Base-by-base conservation (phyloP, 2,329 filamentous ascomycete species). In the Venturia aucupariae region DNA sequence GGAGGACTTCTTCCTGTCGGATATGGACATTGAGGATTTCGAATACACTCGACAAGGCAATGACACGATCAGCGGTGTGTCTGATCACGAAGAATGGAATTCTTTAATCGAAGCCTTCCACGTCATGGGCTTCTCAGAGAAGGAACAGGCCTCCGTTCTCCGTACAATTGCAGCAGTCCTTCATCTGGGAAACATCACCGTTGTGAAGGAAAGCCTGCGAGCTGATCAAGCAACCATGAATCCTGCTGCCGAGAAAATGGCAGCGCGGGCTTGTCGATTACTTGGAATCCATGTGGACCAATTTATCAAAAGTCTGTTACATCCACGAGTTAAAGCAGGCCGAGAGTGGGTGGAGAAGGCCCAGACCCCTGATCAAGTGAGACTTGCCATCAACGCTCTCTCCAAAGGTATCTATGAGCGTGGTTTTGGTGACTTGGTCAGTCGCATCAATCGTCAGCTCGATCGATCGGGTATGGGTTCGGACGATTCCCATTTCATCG, bases 281-380 rank as follows among this genome's bases (percentile, higher is more conserved):
- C 83, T 97, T 5, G 93, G 92, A 0, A 92, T 99, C 22, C 84
- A 90, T 2, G 72, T 89, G 0, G 92, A 97, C 46, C 85, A 89
- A 1, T 99, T 99, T 68, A 81, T 96, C 13, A 90, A 92, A 72
- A 92, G 91, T 0, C 79, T 99, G 5, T 81, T 99, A 13, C 94
- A 97, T 72, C 94, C 94, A 11, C 90, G 86, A 65, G 95, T 99
- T 48, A 97, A 96, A 76, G 94, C 94, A 51, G 94, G 94, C 24
- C 86, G 92, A 62, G 94, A 99, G 77, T 97, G 93, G 94, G 94
- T 99, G 2, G 92, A 97, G 73, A 99, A 97, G 75, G 92, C 95
- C 1, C 94, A 99, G 74, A 97, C 93, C 0, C 93, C 94, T 0
- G 95, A 99, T 68, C 94, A 99, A 74, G 95, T 97, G 55, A 89